These are phyloP conservation scores for Rhynchosporium graminicola DNA, from an alignment of 2,329 filamentous ascomycete species.

Conservation along the genomic window DNA sequence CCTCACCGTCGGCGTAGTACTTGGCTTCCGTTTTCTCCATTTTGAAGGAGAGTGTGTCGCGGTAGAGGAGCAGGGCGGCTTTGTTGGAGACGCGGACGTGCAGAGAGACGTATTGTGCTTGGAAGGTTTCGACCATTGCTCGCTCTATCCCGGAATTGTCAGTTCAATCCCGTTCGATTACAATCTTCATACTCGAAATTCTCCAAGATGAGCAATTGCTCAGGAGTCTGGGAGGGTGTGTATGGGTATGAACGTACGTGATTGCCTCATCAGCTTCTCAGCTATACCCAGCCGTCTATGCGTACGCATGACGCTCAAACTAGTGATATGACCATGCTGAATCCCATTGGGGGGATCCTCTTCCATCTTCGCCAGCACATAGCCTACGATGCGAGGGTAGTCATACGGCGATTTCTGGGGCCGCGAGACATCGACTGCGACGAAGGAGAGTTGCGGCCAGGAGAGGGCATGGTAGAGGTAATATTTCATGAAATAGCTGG, in stretches of 20 bases:
- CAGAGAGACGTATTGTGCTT: conserved; percentile 88
- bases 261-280: conserved; percentile 97
- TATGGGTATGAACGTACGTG: conserved; percentile 62
- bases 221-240: not conserved
- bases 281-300: conserved; percentile 88
- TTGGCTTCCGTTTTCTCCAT: conserved; percentile 83
- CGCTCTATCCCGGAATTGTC: conserved; percentile 58
- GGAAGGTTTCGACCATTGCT: conserved; percentile 95
- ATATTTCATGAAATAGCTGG: conserved; percentile 95
- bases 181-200: not conserved
- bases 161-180: not conserved
- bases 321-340: conserved; percentile 95
- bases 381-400: conserved; percentile 96
- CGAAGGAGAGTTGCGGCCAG: conserved; percentile 96
- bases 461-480: conserved; percentile 98
- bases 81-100: conserved; percentile 94
- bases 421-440: conserved; percentile 87
- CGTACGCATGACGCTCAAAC: conserved; percentile 92
- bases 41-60: conserved; percentile 86
- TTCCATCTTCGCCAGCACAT: conserved; percentile 99
- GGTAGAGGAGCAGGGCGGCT: conserved; percentile 88
- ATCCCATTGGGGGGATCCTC: conserved; percentile 91
- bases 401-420: conserved; percentile 77
- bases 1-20: conserved; percentile 97
- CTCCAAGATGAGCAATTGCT: too few relatives aligned